Evolutionary conservation across 352 stramenopile genomes (phyloP), one percentile per base, ranked within the genome.

Genomic region (Peronospora belbahrii): DNA sequence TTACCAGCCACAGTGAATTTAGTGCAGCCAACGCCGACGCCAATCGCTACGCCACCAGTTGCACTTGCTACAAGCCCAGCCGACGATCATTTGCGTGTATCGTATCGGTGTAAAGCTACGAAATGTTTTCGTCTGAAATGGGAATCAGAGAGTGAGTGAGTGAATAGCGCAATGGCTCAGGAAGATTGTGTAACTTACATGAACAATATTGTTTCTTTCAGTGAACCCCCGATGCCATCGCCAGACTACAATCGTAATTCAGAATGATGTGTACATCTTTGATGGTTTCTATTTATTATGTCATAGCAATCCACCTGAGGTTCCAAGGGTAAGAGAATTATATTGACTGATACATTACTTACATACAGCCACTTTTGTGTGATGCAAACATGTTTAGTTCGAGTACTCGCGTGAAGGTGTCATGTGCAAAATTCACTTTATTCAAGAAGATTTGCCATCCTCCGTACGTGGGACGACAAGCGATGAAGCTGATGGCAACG

Each of bases 231-330:
- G 80, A 19, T 89, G 73, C 40, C 45, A 54, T 6, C 69, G 56
- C 15, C 87, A 89, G 67, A 91, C 83, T 14, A 74, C 74, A 11
- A 72, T 92, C 28, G 58, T 74, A 22, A 63, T 79, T n/a, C 64
- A 77, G 13, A 61, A 68, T 22, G 62, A 63, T 19, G 60, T 85
- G 17, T 89, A 88, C 48, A 49, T 90, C 19, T 94, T 94, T 41
- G 83, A 94, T 38, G 83, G 83, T 25, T 92, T 92, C 49, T 91
- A 86, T 65, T 47, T 94, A 42, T 62, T 94, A 11, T 88, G 68
- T 31, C 80, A 91, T 17, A 61, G 69, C 24, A 61, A 84, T 2
- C 65, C 70, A 6, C 56, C 58, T 0, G 58, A 78, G 6, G 62
- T 89, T 13, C 74, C 79, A 9, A 69, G 80, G 52, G 82, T 89